These are phyloP conservation scores for Melanogaster broomeanus DNA, from an alignment of 768 basidiomycete species.

Conservation along the genomic window DNA sequence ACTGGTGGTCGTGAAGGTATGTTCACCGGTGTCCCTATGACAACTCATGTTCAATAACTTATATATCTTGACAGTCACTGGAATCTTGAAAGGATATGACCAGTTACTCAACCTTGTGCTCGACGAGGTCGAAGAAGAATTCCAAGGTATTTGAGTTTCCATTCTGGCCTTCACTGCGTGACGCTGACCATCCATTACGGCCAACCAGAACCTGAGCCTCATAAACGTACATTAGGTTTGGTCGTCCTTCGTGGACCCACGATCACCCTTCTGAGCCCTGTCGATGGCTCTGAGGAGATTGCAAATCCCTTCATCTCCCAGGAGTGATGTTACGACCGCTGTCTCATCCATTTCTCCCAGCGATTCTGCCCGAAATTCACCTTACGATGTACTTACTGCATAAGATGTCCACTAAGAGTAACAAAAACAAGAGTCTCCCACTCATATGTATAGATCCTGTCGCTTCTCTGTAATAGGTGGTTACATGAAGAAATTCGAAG, in stretches of 20 bases:
- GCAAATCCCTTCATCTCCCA: slow-evolving; percentile 83
- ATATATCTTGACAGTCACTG: slow-evolving; percentile 65
- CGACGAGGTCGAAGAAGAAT: slow-evolving; percentile 89
- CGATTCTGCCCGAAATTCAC: background rate
- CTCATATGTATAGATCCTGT: slow-evolving; percentile 9
- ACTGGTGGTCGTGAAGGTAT: slow-evolving; percentile 96
- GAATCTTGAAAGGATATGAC: slow-evolving; percentile 93
- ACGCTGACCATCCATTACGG: slow-evolving; percentile 1
- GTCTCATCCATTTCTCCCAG: background rate
- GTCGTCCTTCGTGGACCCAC: slow-evolving; percentile 93
- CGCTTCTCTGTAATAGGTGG: slow-evolving; percentile 13
- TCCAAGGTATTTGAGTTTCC: slow-evolving; percentile 52
- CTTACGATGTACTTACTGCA: background rate
- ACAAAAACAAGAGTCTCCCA: background rate
- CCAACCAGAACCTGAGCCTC: slow-evolving; percentile 59
- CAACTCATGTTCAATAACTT: slow-evolving; percentile 2
- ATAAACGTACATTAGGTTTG: slow-evolving; percentile 71
- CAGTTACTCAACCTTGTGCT: slow-evolving; percentile 96
- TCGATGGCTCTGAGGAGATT: slow-evolving; percentile 94
- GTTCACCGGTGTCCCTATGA: background rate
- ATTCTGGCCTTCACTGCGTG: slow-evolving; percentile 14
- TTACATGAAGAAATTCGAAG: slow-evolving; percentile 17
- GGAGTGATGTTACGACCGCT: slow-evolving; percentile 43
- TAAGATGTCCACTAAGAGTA: background rate
- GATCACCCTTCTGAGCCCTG: slow-evolving; percentile 90